Conservation (phyloP, 495 filamentous ascomycete species). For the Amphirosellinia nigrospora region DNA sequence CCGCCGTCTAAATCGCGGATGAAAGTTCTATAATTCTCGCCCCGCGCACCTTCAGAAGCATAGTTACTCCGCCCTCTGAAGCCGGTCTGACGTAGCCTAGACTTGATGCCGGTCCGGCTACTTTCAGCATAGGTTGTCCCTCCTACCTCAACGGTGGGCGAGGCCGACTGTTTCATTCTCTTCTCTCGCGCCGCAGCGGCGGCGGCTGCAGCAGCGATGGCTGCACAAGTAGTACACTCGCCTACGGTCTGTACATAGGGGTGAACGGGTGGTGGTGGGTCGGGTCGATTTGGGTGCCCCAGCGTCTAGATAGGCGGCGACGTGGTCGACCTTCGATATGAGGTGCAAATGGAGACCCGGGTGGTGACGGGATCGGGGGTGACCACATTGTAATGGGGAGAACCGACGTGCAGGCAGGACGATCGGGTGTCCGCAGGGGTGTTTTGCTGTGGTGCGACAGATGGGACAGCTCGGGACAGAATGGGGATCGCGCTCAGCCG, state of each 20-base stretch:
- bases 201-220: background rate
- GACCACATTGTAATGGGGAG: slow-evolving; percentile 32
- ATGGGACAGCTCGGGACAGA: slow-evolving; percentile 46
- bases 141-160: background rate
- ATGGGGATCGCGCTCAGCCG: slow-evolving; percentile 41
- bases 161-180: background rate
- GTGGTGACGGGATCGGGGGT: slow-evolving; percentile 31
- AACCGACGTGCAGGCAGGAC: slow-evolving; percentile 19
- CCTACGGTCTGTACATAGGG: slow-evolving; percentile 35
- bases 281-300: slow-evolving; percentile 30
- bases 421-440: slow-evolving; percentile 50
- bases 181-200: background rate
- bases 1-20: background rate
- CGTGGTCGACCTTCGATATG: slow-evolving; percentile 32
- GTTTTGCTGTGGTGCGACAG: slow-evolving; percentile 46
- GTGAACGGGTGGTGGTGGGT: slow-evolving; percentile 32
- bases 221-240: slow-evolving; percentile 34
- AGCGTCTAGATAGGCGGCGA: slow-evolving; percentile 35
- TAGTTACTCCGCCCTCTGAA: slow-evolving; percentile 1
- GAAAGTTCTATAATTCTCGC: background rate
- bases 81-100: slow-evolving; percentile 14
- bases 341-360: slow-evolving; percentile 2
- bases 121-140: background rate
- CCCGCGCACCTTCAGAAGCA: background rate
- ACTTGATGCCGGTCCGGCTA: slow-evolving; percentile 14